Percentiles rank a stretch among this genome's conserved stretches.
Conservation (phyloP, 1,284 basidiomycete species). For the Rhizoctonia solani region DNA sequence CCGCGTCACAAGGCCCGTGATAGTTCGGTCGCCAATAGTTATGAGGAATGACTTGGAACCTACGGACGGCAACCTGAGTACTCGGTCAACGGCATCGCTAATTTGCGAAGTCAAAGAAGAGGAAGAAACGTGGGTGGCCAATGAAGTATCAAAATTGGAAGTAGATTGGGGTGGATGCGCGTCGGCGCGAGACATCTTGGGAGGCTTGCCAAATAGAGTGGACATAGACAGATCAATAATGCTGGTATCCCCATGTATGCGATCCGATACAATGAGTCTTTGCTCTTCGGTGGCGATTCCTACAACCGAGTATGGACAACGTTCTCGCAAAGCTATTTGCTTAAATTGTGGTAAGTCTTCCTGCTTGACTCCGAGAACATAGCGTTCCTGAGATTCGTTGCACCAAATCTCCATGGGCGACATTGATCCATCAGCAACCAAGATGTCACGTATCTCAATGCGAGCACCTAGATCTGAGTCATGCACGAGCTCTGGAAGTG, state of each 20-base stretch:
- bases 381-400: slow-evolving; percentile 98
- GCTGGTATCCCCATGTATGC: slow-evolving; percentile 74
- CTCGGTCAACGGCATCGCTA: slow-evolving; percentile 70
- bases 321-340: slow-evolving; percentile 81
- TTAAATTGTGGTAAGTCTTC: slow-evolving; percentile 64
- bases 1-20: slow-evolving; percentile 92
- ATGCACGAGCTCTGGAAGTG: slow-evolving; percentile 95
- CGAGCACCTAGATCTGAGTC: slow-evolving; percentile 87
- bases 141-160: slow-evolving; percentile 71
- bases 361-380: slow-evolving; percentile 85
- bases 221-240: slow-evolving; percentile 93
- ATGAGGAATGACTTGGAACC: slow-evolving; percentile 97
- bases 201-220: slow-evolving; percentile 95
- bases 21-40: slow-evolving; percentile 94
- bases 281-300: slow-evolving; percentile 83
- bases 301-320: slow-evolving; percentile 92
- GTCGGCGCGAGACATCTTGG: slow-evolving; percentile 85
- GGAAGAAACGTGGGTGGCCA: slow-evolving; percentile 66
- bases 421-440: slow-evolving; percentile 91
- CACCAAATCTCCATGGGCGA: slow-evolving; percentile 99
- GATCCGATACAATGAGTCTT: slow-evolving; percentile 87
- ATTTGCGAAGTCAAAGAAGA: slow-evolving; percentile 53
- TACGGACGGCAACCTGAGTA: slow-evolving; percentile 89
- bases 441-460: slow-evolving; percentile 95
- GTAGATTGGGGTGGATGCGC: slow-evolving; percentile 57